Evolutionary conservation across 2,329 filamentous ascomycete genomes (phyloP), one percentile per base, ranked within the genome.

Genomic region (Myriosclerotinia duriaeana): DNA sequence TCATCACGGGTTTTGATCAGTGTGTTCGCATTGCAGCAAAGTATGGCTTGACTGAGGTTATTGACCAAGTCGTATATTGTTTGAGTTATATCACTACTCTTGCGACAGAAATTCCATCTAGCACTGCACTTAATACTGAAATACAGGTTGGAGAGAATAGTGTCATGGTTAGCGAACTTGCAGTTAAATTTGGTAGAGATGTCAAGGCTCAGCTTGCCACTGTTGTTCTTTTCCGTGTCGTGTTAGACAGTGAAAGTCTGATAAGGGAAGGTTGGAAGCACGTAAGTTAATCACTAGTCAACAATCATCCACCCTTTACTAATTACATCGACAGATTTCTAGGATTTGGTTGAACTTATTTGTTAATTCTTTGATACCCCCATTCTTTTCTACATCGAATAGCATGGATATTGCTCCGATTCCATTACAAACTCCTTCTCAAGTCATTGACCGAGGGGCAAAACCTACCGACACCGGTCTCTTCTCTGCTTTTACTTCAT

Each of bases 151-250:
- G 90, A 1, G 91, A 95, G 71, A 93, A 91, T 78, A 95, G 89
- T 74, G 92, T 99, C 66, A 99, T 99, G 95, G 96, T 99, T 72
- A 98, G 94, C 77, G 94, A 98, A 80, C 87, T 97, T 70, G 94
- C 96, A 55, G 95, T 99, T 68, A 93, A 96, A 76, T 92, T 99
- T 75, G 95, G 95, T 52, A 85, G 94, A 71, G 92, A 99, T 77
- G 94, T 96, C 78, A 89, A 93, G 75, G 94, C 94, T 48, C 94
- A 99, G 77, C 82, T 99, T 65, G 94, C 95, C 8, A 97, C 92
- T 9, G 87, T 98, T 63, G 92, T 99, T n/a, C 82, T 99, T 38
- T 99, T 99, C 83, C 87, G 93, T 50, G 91, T 99, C 30, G 87
- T 98, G 64, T 90, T 89, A 66, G 91, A 91, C 52, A 96, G 92